A percentile compares a stretch with the other conserved stretches of the same genome.
These are phyloP conservation scores for Podaxis sp. DNA, from an alignment of 768 basidiomycete species.

Conservation along the genomic window DNA sequence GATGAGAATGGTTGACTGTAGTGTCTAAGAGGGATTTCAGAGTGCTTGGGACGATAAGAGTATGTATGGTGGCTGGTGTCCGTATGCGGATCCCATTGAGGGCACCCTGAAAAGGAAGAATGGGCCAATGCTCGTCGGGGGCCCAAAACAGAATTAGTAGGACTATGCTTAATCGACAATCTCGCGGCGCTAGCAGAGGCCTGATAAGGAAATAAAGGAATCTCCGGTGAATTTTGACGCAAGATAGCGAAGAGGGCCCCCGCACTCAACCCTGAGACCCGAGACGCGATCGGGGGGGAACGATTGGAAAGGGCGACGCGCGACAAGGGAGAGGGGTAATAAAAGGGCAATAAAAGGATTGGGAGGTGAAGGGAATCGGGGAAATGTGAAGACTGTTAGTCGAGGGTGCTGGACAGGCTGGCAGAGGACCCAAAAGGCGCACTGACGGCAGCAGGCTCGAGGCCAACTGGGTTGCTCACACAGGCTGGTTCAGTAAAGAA, in stretches of 20 bases:
- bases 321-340: not conserved
- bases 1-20: not conserved
- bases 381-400: not conserved
- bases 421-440: not conserved
- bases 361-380: not conserved
- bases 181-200: constrained; percentile 13
- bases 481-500: constrained; percentile 10
- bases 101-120: constrained; percentile 26
- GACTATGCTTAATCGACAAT: constrained; percentile 24
- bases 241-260: constrained; percentile 15
- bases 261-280: constrained; percentile 11
- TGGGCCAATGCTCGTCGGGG: constrained; percentile 21
- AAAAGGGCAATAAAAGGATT: not conserved
- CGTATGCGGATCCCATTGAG: constrained; percentile 25
- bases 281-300: constrained; percentile 5
- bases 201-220: constrained; percentile 23
- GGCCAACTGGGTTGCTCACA: constrained; percentile 11
- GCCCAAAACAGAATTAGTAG: constrained; percentile 21
- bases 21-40: not conserved
- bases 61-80: constrained; percentile 6
- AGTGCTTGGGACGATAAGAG: not conserved
- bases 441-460: constrained; percentile 11
- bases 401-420: not conserved
- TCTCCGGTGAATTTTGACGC: constrained; percentile 21
- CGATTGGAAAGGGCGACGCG: not conserved